A percentile compares a stretch with the other conserved stretches of the same genome.
These are phyloP conservation scores for Clonostachys chloroleuca DNA, from an alignment of 2,329 filamentous ascomycete genomes.

Conservation along the genomic window DNA sequence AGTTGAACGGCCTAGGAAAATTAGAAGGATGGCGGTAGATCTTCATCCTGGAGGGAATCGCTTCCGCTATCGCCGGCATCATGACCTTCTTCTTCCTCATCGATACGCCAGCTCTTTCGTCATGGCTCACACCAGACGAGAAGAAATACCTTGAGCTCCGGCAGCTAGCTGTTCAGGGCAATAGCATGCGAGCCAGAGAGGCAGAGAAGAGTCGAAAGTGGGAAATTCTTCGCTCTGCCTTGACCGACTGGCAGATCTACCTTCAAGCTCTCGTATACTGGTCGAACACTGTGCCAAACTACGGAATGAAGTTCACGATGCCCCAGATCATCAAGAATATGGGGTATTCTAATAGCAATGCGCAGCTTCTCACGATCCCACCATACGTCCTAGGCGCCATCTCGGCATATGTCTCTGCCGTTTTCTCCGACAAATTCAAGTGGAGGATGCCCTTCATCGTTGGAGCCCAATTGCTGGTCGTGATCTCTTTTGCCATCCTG, in stretches of 20 bases:
- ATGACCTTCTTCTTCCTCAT: constrained; percentile 73
- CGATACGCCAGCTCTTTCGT: constrained; percentile 75
- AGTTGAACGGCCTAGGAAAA: constrained; percentile 62
- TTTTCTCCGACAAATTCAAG: background rate
- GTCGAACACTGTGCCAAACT: constrained; percentile 68
- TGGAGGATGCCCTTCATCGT: constrained; percentile 1
- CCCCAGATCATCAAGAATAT: no score
- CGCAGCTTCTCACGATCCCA: constrained; percentile 40
- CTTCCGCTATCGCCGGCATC: constrained; percentile 65
- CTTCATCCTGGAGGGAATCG: constrained; percentile 48
- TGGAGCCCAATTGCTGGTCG: background rate
- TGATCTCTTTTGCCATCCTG: background rate
- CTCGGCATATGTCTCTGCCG: background rate
- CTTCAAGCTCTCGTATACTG: constrained; percentile 72
- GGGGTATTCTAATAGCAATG: no score
- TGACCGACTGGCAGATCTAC: constrained; percentile 84
- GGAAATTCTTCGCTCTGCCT: constrained; percentile 21
- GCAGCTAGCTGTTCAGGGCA: constrained; percentile 66
- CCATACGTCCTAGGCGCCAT: constrained; percentile 29
- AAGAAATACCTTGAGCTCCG: constrained; percentile 67
- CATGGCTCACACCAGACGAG: constrained; percentile 66
- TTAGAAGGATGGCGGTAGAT: constrained; percentile 45
- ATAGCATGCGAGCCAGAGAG: constrained; percentile 71
- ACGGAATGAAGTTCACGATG: constrained; percentile 73
- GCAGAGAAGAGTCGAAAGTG: constrained; percentile 13